A percentile compares a stretch with the other conserved stretches of the same genome.
Conservation (phyloP, 1,284 basidiomycete species). For the Papiliotrema laurentii region DNA sequence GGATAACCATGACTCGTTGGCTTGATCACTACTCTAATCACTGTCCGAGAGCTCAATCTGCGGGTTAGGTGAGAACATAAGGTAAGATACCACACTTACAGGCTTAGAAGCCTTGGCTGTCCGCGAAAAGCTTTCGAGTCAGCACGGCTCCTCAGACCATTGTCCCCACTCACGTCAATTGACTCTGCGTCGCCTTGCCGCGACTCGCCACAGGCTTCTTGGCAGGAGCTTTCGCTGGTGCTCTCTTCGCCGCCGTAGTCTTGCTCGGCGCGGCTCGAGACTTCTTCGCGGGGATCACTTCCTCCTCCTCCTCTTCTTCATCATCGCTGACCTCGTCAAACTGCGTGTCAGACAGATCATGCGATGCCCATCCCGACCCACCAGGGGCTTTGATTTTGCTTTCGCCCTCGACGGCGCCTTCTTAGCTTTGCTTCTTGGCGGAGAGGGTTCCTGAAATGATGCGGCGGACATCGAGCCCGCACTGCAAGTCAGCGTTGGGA, state of each 20-base stretch:
- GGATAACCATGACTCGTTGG: too few relatives aligned
- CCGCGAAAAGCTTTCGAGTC: slow-evolving; percentile 5
- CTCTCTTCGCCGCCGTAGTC: slow-evolving; percentile 15
- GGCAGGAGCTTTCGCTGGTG: slow-evolving; percentile 54
- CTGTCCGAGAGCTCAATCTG: slow-evolving; percentile 12
- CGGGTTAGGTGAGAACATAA: too few relatives aligned
- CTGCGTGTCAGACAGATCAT: slow-evolving; percentile 7
- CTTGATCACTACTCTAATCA: not conserved
- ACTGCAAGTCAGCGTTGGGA: slow-evolving; percentile 11
- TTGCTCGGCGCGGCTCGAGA: slow-evolving; percentile 50
- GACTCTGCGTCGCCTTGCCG: slow-evolving; percentile 47
- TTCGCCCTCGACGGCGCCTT: slow-evolving; percentile 47
- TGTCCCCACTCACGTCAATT: slow-evolving; percentile 48
- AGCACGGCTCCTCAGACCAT: not conserved
- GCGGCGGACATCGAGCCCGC: slow-evolving; percentile 46
- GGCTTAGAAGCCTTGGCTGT: slow-evolving; percentile 12
- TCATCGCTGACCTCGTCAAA: slow-evolving; percentile 58
- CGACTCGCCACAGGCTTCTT: slow-evolving; percentile 54
- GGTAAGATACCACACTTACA: slow-evolving; percentile 2
- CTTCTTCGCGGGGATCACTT: slow-evolving; percentile 56
- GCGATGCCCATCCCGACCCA: slow-evolving; percentile 8
- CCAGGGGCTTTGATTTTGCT: slow-evolving; percentile 49
- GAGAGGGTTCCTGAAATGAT: slow-evolving; percentile 32
- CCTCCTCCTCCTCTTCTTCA: slow-evolving; percentile 58
- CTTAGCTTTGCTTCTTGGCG: slow-evolving; percentile 19